These are phyloP conservation scores for Hypoxylon lienhwacheense DNA, from an alignment of 495 filamentous ascomycete genomes.

Conservation along the genomic window DNA sequence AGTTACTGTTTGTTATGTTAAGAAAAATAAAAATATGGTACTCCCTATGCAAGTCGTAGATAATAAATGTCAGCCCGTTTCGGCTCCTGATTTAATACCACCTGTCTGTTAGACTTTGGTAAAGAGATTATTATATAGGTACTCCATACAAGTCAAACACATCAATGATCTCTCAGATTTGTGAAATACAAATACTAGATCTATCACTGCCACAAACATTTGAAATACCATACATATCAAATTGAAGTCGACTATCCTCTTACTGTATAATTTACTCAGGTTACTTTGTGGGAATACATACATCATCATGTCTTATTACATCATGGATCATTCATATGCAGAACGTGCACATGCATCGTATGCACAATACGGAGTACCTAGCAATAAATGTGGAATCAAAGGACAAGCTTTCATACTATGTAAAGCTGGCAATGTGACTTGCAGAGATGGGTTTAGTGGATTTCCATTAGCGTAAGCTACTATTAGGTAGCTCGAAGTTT, in stretches of 20 bases:
- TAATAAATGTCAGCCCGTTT: slow-evolving; percentile 21
- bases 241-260: neutral
- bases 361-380: too few relatives aligned
- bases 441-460: slow-evolving; percentile 16
- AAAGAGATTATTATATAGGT: neutral
- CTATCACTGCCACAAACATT: too few relatives aligned
- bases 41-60: too few relatives aligned
- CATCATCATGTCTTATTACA: slow-evolving; percentile 23
- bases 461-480: slow-evolving; percentile 17
- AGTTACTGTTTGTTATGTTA: too few relatives aligned
- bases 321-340: slow-evolving; percentile 30
- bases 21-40: too few relatives aligned
- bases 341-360: too few relatives aligned
- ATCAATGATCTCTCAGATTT: too few relatives aligned
- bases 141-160: neutral
- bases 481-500: too few relatives aligned
- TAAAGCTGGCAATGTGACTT: slow-evolving; percentile 32
- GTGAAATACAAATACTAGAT: too few relatives aligned
- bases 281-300: too few relatives aligned
- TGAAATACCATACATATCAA: neutral
- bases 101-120: slow-evolving; percentile 16
- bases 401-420: too few relatives aligned
- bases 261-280: too few relatives aligned
- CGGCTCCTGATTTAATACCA: slow-evolving; percentile 28
- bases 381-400: slow-evolving; percentile 18